Conservation (phyloP, 352 stramenopile genomes). For the Phytophthora sp. region DNA sequence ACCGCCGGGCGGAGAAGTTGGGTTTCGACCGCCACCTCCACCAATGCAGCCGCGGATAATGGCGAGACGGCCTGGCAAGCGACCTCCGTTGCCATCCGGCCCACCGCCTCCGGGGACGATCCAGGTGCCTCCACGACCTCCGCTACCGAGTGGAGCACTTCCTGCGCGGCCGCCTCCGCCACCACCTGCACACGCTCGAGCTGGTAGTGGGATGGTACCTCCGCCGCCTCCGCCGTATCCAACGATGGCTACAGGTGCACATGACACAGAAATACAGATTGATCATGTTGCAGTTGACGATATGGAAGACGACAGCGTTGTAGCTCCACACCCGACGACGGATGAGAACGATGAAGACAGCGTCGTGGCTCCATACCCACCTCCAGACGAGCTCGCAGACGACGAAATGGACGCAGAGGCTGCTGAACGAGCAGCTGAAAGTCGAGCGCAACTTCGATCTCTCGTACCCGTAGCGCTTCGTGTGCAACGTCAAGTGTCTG, state of each 20-base stretch:
- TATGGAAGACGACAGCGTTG: conserved; percentile 32
- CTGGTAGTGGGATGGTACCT: conserved; percentile 9
- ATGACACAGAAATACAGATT: background rate
- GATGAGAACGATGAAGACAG: conserved; percentile 3
- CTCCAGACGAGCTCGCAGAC: conserved; percentile 11
- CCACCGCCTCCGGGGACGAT: conserved; percentile 67
- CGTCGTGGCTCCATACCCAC: conserved; percentile 18
- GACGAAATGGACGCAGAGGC: conserved; percentile 41
- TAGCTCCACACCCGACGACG: conserved; percentile 45
- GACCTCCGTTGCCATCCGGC: conserved; percentile 57
- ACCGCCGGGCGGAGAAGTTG: background rate
- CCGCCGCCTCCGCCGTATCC: conserved; percentile 16
- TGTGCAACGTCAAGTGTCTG: conserved; percentile 44
- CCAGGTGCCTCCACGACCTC: conserved; percentile 60
- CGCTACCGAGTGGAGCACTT: conserved; percentile 50
- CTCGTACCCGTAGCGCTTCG: conserved; percentile 69
- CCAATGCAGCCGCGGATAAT: conserved; percentile 22
- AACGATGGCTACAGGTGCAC: background rate
- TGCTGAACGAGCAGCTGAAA: conserved; percentile 39
- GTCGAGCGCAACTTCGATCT: conserved; percentile 53
- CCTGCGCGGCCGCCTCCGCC: conserved; percentile 50
- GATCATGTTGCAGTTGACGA: background rate
- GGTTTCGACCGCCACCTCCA: conserved; percentile 5
- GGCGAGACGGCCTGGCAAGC: conserved; percentile 58
- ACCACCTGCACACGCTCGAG: conserved; percentile 28